Percentiles rank a stretch among this genome's conserved stretches.
Conservation (phyloP, 306 rosid species). For the Ammopiptanthus mongolicus region DNA sequence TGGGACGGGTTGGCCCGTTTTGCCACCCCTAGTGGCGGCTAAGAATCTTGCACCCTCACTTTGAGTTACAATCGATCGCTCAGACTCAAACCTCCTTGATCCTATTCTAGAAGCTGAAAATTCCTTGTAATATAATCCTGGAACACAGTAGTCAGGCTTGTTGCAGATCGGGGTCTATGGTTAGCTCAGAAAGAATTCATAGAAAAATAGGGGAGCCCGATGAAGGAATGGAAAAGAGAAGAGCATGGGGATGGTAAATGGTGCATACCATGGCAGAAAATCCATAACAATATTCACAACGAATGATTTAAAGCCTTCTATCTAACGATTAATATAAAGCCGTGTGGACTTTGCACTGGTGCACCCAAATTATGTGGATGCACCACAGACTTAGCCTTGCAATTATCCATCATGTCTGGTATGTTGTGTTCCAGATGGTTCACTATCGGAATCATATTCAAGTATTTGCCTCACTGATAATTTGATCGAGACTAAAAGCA, state of each 20-base stretch:
- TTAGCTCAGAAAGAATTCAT: not conserved
- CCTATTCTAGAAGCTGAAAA: constrained; percentile 53
- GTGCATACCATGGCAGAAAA: not conserved
- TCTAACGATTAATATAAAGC: not conserved
- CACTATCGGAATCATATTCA: constrained; percentile 14
- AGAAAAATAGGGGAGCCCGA: not conserved
- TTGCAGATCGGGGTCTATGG: not conserved
- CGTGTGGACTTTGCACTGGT: not conserved
- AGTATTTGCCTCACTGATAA: not conserved
- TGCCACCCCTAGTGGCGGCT: too few species aligned
- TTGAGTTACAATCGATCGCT: constrained; percentile 38
- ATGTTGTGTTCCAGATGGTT: not conserved
- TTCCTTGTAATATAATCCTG: not conserved
- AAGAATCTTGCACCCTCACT: constrained; percentile 49
- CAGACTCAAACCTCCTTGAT: constrained; percentile 18
- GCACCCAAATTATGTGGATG: not conserved
- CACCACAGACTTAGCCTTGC: not conserved
- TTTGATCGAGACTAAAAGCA: not conserved
- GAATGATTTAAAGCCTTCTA: not conserved
- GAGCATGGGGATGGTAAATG: not conserved
- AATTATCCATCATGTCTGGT: not conserved
- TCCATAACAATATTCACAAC: not conserved
- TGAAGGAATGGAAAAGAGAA: not conserved
- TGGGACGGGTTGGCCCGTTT: too few species aligned
- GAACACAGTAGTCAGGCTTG: not conserved